A percentile compares a stretch with the other conserved stretches of the same genome.
These are phyloP conservation scores for Diutina rugosa DNA, from an alignment of 1,139 yeast species.

Conservation along the genomic window DNA sequence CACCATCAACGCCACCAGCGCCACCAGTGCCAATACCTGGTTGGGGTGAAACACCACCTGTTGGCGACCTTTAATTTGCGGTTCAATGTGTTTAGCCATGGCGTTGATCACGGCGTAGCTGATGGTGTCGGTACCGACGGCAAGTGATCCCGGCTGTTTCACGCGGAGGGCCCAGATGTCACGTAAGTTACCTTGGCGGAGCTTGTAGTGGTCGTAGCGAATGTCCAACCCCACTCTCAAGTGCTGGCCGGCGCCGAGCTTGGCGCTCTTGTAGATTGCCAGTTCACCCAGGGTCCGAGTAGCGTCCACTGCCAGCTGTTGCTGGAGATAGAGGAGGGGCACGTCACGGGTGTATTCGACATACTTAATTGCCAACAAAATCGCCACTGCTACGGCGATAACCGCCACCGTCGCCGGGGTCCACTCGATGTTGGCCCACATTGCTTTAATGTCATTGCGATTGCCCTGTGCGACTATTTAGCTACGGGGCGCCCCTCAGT, in stretches of 20 bases:
- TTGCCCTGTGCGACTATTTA: background rate
- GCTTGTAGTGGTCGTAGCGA: constrained; percentile 43
- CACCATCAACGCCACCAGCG: constrained; percentile 13
- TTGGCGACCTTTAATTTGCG: constrained; percentile 6
- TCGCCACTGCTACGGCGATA: background rate
- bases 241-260: constrained; percentile 49
- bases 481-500: background rate
- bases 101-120: constrained; percentile 15
- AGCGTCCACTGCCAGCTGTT: constrained; percentile 45
- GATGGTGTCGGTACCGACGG: constrained; percentile 10
- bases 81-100: constrained; percentile 10
- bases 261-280: constrained; percentile 51
- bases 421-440: background rate
- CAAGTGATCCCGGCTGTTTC: constrained; percentile 6
- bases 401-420: background rate
- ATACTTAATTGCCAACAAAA: constrained; percentile 1
- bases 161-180: constrained; percentile 47
- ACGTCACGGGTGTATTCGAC: constrained; percentile 8
- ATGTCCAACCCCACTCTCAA: constrained; percentile 55
- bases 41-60: constrained; percentile 10
- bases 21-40: constrained; percentile 10
- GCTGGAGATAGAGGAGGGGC: constrained; percentile 27
- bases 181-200: constrained; percentile 55
- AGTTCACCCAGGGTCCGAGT: constrained; percentile 48
- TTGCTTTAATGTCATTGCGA: background rate